Percentiles rank a stretch among this genome's conserved stretches.
Conservation (phyloP, 2,329 filamentous ascomycete genomes). For the Calonectria hongkongensis region DNA sequence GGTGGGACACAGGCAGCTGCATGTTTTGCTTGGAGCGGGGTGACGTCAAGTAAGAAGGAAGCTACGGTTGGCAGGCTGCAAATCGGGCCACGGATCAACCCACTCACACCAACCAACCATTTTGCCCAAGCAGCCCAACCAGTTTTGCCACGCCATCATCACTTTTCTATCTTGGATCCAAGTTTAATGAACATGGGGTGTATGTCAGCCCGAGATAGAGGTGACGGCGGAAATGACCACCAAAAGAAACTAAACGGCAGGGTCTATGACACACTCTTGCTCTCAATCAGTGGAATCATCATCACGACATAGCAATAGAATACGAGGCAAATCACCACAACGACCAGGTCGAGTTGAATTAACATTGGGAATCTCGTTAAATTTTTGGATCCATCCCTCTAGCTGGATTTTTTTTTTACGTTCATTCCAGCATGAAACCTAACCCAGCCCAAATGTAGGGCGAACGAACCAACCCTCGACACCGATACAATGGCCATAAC, state of each 20-base stretch:
- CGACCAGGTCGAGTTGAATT: constrained; percentile 51
- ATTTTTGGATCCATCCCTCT: constrained; percentile 60
- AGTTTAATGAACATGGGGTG: not conserved
- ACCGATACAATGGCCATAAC: constrained; percentile 72
- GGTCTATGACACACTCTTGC: too few species aligned
- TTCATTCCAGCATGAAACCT: constrained; percentile 62
- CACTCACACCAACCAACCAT: constrained; percentile 42
- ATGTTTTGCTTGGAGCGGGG: constrained; percentile 50
- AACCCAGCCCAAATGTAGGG: constrained; percentile 61
- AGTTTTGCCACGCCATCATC: constrained; percentile 32
- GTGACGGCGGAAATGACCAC: not conserved
- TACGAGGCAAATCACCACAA: constrained; percentile 39
- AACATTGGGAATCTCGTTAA: constrained; percentile 60
- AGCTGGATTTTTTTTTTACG: constrained; percentile 60
- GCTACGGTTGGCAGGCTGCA: constrained; percentile 25
- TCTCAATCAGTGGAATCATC: not conserved
- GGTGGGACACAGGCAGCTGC: constrained; percentile 42
- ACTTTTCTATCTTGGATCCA: not conserved
- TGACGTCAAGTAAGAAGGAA: constrained; percentile 55
- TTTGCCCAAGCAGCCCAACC: constrained; percentile 8
- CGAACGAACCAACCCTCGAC: constrained; percentile 69
- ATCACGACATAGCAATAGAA: not conserved
- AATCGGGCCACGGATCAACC: constrained; percentile 30
- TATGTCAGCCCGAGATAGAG: not conserved
- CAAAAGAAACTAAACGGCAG: not conserved